These are phyloP conservation scores for Phaeosphaeria sp. DNA, from an alignment of 2,329 filamentous ascomycete species.

Conservation along the genomic window DNA sequence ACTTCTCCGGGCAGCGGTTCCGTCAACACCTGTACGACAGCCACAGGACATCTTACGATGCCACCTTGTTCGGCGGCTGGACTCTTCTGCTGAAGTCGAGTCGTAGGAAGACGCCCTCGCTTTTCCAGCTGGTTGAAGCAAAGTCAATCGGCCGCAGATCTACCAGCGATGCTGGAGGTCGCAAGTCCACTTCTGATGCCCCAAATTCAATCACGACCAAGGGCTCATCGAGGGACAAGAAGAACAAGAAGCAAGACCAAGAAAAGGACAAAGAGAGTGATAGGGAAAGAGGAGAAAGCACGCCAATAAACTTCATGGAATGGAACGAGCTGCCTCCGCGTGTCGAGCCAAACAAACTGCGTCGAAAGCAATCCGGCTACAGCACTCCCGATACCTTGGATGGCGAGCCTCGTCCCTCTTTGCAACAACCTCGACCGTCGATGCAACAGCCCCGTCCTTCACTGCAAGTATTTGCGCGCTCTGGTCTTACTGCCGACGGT, in stretches of 20 bases:
- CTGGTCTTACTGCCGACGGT: constrained; percentile 20
- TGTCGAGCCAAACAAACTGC: constrained; percentile 18
- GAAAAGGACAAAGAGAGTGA: not conserved
- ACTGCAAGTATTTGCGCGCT: not conserved
- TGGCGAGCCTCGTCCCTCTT: constrained; percentile 20
- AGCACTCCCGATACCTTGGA: constrained; percentile 12
- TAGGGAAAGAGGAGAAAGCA: not conserved
- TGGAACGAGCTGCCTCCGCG: constrained; percentile 20
- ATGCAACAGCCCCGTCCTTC: too few relatives aligned
- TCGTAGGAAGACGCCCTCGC: constrained; percentile 19
- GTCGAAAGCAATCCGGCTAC: constrained; percentile 25
- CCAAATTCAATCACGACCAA: not conserved
- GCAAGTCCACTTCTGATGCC: too few relatives aligned
- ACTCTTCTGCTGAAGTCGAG: constrained; percentile 31
- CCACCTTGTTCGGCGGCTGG: constrained; percentile 32
- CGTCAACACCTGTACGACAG: constrained; percentile 36
- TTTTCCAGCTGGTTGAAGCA: constrained; percentile 22
- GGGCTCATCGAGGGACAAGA: constrained; percentile 3
- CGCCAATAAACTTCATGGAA: constrained; percentile 33
- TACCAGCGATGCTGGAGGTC: constrained; percentile 26
- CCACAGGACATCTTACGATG: constrained; percentile 28
- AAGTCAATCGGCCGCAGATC: constrained; percentile 9
- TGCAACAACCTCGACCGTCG: constrained; percentile 20
- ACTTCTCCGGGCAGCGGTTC: constrained; percentile 35
- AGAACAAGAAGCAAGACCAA: not conserved